Evolutionary conservation across 495 filamentous ascomycete species (phyloP).

Genomic region (Letharia columbiana): DNA sequence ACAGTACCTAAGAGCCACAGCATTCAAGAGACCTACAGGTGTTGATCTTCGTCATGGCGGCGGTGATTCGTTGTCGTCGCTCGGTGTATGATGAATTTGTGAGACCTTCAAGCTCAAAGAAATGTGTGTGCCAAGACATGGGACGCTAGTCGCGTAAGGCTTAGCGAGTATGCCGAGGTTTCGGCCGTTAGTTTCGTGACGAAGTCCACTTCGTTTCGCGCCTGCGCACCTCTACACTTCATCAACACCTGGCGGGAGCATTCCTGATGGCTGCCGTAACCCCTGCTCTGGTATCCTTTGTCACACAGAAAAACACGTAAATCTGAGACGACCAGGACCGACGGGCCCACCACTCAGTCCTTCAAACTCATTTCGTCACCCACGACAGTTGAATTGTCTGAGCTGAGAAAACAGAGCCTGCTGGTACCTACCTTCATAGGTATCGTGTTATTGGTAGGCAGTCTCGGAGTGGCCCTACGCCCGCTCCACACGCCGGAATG

Average conservation of each 20-base stretch:
- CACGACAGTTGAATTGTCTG: neutral
- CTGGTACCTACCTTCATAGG: no score
- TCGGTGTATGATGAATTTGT: neutral
- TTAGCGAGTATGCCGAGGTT: slow-evolving; percentile 8
- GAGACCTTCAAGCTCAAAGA: neutral
- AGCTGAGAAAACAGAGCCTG: neutral
- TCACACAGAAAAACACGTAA: neutral
- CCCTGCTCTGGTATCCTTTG: neutral
- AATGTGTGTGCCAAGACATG: slow-evolving; percentile 23
- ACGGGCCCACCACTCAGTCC: neutral
- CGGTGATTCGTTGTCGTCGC: slow-evolving; percentile 8
- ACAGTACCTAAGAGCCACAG: no score
- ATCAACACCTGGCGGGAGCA: neutral
- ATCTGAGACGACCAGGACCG: no score
- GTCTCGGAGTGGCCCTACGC: neutral
- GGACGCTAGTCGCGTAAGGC: slow-evolving; percentile 10
- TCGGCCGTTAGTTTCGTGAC: neutral
- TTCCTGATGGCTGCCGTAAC: neutral
- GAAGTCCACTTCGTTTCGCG: neutral
- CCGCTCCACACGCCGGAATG: slow-evolving; percentile 6
- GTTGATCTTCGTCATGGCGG: slow-evolving; percentile 28
- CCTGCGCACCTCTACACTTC: neutral
- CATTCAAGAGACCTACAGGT: slow-evolving; percentile 17
- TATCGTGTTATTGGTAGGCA: neutral
- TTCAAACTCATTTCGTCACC: neutral